phyloP scores from a whole-genome alignment of 257 asterid species.

The Solanum etuberosum region DNA sequence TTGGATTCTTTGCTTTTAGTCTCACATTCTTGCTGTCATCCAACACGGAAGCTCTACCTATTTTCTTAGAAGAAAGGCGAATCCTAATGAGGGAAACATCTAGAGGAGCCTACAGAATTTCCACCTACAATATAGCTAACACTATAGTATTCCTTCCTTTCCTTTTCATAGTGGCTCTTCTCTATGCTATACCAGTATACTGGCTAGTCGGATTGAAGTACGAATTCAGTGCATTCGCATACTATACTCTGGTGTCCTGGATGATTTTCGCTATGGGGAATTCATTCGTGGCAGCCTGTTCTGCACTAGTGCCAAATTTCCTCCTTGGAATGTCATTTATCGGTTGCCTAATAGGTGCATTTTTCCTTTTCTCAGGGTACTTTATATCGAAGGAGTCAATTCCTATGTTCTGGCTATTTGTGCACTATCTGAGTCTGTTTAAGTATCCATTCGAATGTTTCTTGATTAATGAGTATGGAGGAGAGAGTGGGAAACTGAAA shows the following conservation, averaged over 20 bases:
- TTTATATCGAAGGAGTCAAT: conserved; percentile 48
- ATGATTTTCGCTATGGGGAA: conserved; percentile 47
- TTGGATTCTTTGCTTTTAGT: conserved; percentile 73
- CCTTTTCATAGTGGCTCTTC: conserved; percentile 44
- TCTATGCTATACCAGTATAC: conserved; percentile 48
- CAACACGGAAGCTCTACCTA: conserved; percentile 80
- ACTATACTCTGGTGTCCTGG: conserved; percentile 54
- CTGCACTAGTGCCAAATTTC: conserved; percentile 52
- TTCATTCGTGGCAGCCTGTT: conserved; percentile 63
- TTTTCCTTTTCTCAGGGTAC: conserved; percentile 78
- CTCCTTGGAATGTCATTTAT: conserved; percentile 54
- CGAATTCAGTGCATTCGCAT: conserved; percentile 27
- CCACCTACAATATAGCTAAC: conserved; percentile 57
- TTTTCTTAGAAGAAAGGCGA: conserved; percentile 65
- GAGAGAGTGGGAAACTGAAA: conserved; percentile 30
- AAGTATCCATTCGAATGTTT: conserved; percentile 79
- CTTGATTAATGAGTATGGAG: conserved; percentile 68
- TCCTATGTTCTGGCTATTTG: conserved; percentile 51
- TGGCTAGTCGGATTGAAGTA: conserved; percentile 59
- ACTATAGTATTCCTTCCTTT: conserved; percentile 60
- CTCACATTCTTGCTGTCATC: conserved; percentile 64
- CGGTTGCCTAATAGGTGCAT: conserved; percentile 45
- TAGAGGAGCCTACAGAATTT: conserved; percentile 63
- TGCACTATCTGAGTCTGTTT: conserved; percentile 61
- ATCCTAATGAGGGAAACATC: conserved; percentile 59